Evolutionary conservation across 208 protist species (phyloP), one percentile per base, ranked within the genome.

Genomic region (Lotmaria passim): DNA sequence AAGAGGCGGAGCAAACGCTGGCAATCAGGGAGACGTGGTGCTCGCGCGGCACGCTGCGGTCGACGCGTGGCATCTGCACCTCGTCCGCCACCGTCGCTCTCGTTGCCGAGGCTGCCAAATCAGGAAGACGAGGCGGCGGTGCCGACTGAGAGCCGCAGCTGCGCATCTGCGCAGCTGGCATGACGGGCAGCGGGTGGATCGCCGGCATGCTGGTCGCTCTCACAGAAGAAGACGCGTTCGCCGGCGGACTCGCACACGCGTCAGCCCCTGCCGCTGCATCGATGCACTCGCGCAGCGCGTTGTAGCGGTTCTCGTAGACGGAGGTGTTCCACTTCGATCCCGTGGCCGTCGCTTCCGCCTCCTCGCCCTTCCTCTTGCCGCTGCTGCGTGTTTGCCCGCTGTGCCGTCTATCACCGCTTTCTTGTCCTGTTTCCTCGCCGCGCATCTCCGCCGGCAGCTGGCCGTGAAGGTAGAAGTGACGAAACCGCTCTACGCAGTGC

Each of bases 391-490:
- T 17, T 3, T 43, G 11, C 19, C 21, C 21, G 53, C 53, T 26
- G 10, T 8, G 12, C 28, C n/a, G n/a, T n/a, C n/a, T n/a, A n/a
- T 31, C 52, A 58, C 38, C 52, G 14, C n/a, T 7, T 36, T 5
- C n/a, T 12, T 33, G 4, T 21, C 58, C 28, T 15, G 15, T 26
- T 0, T 28, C 43, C 44, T 51, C 58, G 43, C 43, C 41, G 41
- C 43, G 8, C 0, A 21, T 5, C 28, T 53, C 58, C 8, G 58
- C 26, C 24, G 58, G 28, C 23, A 59, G 56, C 19, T 64, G 47
- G 11, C 61, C 66, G 24, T 43, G 36, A 15, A 83, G 30, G 70
- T 83, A 88, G 19, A 85, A 73, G 36, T 50, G 41, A 17, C 65
- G 53, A 53, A 85, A 88, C 36, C 26, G 38, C 1, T 24, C 7